A percentile compares a stretch with the other conserved stretches of the same genome.
Evolutionary conservation across 2,329 filamentous ascomycete genomes (phyloP).

Genomic region (Teratosphaeria gauchensis): DNA sequence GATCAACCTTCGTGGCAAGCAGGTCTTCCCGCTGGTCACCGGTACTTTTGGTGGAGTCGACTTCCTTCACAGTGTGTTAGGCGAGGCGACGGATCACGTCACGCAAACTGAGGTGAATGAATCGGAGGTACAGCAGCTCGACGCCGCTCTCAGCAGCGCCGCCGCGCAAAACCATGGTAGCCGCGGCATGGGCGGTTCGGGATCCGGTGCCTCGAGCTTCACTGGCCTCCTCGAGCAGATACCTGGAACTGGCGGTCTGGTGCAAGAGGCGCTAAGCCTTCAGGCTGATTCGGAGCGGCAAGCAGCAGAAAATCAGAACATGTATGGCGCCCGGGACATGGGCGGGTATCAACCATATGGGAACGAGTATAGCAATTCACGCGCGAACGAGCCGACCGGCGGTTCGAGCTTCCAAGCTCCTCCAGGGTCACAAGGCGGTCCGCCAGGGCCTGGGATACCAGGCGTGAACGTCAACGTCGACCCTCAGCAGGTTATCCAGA

Average conservation of each 20-base stretch:
- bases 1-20: slow-evolving; percentile 38
- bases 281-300: slow-evolving; percentile 40
- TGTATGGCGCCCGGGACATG: slow-evolving; percentile 6
- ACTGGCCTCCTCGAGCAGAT: slow-evolving; percentile 66
- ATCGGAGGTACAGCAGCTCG: slow-evolving; percentile 38
- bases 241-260: slow-evolving; percentile 46
- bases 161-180: slow-evolving; percentile 17
- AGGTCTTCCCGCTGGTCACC: slow-evolving; percentile 43
- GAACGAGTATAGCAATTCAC: slow-evolving; percentile 19
- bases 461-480: slow-evolving; percentile 75
- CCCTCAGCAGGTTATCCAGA: slow-evolving; percentile 33
- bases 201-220: slow-evolving; percentile 36
- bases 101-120: slow-evolving; percentile 41
- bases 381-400: slow-evolving; percentile 20
- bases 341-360: slow-evolving; percentile 13
- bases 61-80: slow-evolving; percentile 38
- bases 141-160: slow-evolving; percentile 35
- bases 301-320: slow-evolving; percentile 29
- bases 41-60: slow-evolving; percentile 46
- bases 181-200: slow-evolving; percentile 20
- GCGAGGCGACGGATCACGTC: slow-evolving; percentile 41
- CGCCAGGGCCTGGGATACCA: slow-evolving; percentile 46
- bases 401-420: slow-evolving; percentile 23
- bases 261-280: slow-evolving; percentile 37
- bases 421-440: slow-evolving; percentile 30